phyloP scores from a whole-genome alignment of 1,284 basidiomycete genomes.

The Cryptococcus amylolentus region DNA sequence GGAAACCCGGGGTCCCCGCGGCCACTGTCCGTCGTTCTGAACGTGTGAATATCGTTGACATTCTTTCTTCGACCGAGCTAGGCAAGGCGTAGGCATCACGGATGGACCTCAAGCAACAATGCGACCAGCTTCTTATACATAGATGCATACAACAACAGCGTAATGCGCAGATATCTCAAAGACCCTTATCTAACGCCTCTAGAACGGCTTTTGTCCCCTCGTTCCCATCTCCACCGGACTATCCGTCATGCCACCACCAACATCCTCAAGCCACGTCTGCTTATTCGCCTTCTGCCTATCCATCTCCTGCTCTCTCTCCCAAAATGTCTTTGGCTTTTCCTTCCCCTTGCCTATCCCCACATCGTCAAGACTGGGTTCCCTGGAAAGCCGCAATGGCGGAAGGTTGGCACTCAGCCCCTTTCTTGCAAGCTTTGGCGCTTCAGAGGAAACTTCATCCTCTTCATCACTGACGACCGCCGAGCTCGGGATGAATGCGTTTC shows the following conservation, averaged over 20 bases:
- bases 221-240: not conserved
- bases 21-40: no score
- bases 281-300: not conserved
- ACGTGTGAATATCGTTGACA: no score
- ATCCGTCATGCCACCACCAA: not conserved
- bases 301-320: constrained; percentile 32
- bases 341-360: constrained; percentile 1
- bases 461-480: not conserved
- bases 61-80: no score
- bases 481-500: not conserved
- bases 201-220: no score
- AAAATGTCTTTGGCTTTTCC: constrained; percentile 12
- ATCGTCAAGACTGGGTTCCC: constrained; percentile 1
- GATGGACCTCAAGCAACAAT: no score
- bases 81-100: no score
- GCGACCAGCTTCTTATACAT: no score
- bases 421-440: no score
- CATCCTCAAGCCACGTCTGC: constrained; percentile 3
- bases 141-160: no score
- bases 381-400: not conserved
- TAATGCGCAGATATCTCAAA: no score
- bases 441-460: not conserved
- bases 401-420: not conserved
- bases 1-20: no score
- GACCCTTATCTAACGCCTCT: no score